Percentiles rank a stretch among this genome's conserved stretches.
Conservation (phyloP, 225 moss, liverwort and hornwort species). For the Polytrichum commune region DNA sequence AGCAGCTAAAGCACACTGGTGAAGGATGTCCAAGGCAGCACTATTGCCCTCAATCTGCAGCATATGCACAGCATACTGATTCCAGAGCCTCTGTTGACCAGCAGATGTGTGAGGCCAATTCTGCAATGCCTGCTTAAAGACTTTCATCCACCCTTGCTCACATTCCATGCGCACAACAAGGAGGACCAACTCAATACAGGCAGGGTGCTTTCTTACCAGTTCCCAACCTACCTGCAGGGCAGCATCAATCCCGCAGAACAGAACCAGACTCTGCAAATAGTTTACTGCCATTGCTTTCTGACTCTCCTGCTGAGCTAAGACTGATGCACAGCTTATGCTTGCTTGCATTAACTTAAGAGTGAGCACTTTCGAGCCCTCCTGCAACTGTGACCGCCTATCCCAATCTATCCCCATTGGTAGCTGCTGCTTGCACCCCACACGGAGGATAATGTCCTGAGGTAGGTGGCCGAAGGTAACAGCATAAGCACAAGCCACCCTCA, state of each 20-base stretch:
- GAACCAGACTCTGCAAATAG: conserved; percentile 57
- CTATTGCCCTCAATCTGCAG: conserved; percentile 48
- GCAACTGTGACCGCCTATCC: conserved; percentile 38
- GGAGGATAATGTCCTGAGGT: conserved; percentile 37
- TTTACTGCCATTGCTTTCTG: conserved; percentile 58
- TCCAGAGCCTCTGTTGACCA: conserved; percentile 59
- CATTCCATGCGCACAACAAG: conserved; percentile 52
- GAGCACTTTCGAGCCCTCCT: conserved; percentile 30
- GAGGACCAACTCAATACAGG: conserved; percentile 57
- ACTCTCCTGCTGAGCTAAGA: conserved; percentile 21
- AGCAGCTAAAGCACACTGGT: conserved; percentile 28
- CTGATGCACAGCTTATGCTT: conserved; percentile 25
- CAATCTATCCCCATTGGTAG: conserved; percentile 63
- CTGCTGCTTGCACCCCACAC: conserved; percentile 63
- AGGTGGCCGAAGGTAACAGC: conserved; percentile 60
- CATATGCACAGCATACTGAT: conserved; percentile 68
- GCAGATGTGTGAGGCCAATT: conserved; percentile 30
- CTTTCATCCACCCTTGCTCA: conserved; percentile 36
- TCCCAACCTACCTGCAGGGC: conserved; percentile 41
- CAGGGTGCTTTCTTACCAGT: conserved; percentile 42
- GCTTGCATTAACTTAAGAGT: conserved; percentile 43
- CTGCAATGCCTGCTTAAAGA: conserved; percentile 54
- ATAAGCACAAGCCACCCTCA: conserved; percentile 72
- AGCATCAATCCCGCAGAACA: conserved; percentile 52
- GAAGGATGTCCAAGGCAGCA: conserved; percentile 35